Conservation (phyloP, 2,329 filamentous ascomycete species). For the Clarireedia sp. region DNA sequence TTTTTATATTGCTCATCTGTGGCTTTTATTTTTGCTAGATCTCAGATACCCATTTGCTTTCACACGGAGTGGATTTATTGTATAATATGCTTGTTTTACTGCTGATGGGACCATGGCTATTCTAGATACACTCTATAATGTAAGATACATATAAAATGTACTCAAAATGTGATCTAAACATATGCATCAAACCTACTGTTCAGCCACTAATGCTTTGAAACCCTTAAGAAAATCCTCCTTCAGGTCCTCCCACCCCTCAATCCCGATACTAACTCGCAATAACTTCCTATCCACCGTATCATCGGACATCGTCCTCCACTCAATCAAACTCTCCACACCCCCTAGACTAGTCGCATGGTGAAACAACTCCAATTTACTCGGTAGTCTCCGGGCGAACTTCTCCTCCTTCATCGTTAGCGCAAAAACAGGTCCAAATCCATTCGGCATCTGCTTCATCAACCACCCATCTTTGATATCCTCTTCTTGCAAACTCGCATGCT, state of each 20-base stretch:
- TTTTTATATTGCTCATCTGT: neutral
- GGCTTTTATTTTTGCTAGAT: constrained; percentile 1
- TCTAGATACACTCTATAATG: neutral
- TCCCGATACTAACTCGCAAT: constrained; percentile 74
- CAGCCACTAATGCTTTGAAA: constrained; percentile 37
- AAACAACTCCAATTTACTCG: constrained; percentile 73
- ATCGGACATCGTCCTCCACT: constrained; percentile 93
- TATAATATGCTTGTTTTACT: neutral
- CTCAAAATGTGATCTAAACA: neutral
- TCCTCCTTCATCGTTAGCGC: constrained; percentile 57
- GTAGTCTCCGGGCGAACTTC: constrained; percentile 57
- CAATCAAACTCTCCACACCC: constrained; percentile 90
- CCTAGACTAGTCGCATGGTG: constrained; percentile 92
- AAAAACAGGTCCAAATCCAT: constrained; percentile 85
- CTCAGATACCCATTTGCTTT: constrained; percentile 11
- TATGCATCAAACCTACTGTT: neutral
- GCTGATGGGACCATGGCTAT: neutral
- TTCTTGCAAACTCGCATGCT: constrained; percentile 74
- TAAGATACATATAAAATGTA: no score
- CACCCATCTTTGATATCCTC: constrained; percentile 54
- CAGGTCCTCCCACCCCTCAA: constrained; percentile 83
- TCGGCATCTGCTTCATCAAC: constrained; percentile 82
- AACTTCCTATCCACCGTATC: constrained; percentile 59
- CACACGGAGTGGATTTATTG: neutral
- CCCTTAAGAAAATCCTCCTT: constrained; percentile 64